Base-by-base conservation (phyloP, 2,329 filamentous ascomycete genomes). In the Neophaeococcomyces aloes region DNA sequence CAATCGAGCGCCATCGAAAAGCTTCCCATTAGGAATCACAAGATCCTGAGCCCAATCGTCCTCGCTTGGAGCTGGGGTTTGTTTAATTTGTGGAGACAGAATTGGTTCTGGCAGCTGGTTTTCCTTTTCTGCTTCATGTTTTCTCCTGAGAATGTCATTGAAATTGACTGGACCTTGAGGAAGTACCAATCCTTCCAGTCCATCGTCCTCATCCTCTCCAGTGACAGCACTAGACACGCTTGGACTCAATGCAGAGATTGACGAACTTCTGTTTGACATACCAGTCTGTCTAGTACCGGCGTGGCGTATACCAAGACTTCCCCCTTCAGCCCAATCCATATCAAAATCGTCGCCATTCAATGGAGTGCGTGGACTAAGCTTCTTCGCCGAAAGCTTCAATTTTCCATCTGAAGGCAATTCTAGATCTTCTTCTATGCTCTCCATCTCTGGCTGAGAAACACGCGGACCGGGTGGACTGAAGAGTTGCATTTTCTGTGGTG, bases 221-320 rank as follows among this genome's bases (percentile, higher is more conserved):
- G 87, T 94, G 54, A 94, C 79, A 51, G 85, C 91, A 62, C 89
- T 96, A 15, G 87, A 85, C 44, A 94, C 76, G 61, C 88, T 96
- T 11, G 91, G 89, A 59, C 89, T 96, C 61, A 95, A 75, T 21
- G 86, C 85, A 30, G 88, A 94, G 29, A 82, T 79, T 14, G 86
- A 89, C 1, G 87, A 94, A 66, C 86, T 91, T 56, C 86, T 79
- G 56, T 80, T 79, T 38, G 86, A 88, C 31, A 78, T 78, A n/a
- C 73, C 75, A 57, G 89, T 86, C 55, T 86, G 79, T 52, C 79
- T 76, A 11, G 86, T 94, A 34, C 89, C 89, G 30, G 84, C 88
- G 64, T 88, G 89, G 45, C 89, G 78, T 34, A 89, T 94, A 30
- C 89, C 87, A 47, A 95, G 71, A 60, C 88, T 95, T 44, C 87